Percentiles rank a stretch among this genome's conserved stretches.
These are phyloP conservation scores for Aspergillus egyptiacus DNA, from an alignment of 495 filamentous ascomycete species.

Conservation along the genomic window DNA sequence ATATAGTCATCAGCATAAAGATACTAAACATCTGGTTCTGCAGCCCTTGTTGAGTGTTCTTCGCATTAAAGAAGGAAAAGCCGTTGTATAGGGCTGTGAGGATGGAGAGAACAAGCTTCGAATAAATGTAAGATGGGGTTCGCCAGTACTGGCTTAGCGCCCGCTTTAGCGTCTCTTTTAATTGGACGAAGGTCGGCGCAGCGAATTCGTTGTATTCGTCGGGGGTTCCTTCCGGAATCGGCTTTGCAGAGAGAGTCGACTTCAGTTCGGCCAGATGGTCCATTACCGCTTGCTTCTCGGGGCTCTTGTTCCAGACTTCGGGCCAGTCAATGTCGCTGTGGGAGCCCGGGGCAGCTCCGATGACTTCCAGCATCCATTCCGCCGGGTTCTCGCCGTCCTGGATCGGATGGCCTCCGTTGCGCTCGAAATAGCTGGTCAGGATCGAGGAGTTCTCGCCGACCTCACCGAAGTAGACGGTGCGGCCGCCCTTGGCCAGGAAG, in stretches of 20 bases:
- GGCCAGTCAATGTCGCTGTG: slow-evolving; percentile 75
- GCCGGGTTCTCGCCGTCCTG: slow-evolving; percentile 78
- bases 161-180: slow-evolving; percentile 44
- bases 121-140: slow-evolving; percentile 52
- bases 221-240: slow-evolving; percentile 27
- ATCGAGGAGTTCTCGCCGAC: slow-evolving; percentile 73
- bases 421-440: slow-evolving; percentile 73
- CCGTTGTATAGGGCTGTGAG: slow-evolving; percentile 68
- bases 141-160: slow-evolving; percentile 56
- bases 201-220: slow-evolving; percentile 44
- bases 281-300: slow-evolving; percentile 61
- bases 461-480: slow-evolving; percentile 85
- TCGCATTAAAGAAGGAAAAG: slow-evolving; percentile 79
- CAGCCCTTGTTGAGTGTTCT: slow-evolving; percentile 70
- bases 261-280: slow-evolving; percentile 65
- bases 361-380: slow-evolving; percentile 95
- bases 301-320: slow-evolving; percentile 66
- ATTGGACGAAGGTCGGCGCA: slow-evolving; percentile 47
- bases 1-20: slow-evolving; percentile 83
- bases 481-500: slow-evolving; percentile 77
- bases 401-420: slow-evolving; percentile 63
- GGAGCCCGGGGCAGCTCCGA: slow-evolving; percentile 79
- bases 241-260: slow-evolving; percentile 44
- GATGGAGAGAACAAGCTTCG: slow-evolving; percentile 51
- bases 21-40: slow-evolving; percentile 89